Conservation (phyloP, 805 yeast species). For the Teunomyces panamensis region DNA sequence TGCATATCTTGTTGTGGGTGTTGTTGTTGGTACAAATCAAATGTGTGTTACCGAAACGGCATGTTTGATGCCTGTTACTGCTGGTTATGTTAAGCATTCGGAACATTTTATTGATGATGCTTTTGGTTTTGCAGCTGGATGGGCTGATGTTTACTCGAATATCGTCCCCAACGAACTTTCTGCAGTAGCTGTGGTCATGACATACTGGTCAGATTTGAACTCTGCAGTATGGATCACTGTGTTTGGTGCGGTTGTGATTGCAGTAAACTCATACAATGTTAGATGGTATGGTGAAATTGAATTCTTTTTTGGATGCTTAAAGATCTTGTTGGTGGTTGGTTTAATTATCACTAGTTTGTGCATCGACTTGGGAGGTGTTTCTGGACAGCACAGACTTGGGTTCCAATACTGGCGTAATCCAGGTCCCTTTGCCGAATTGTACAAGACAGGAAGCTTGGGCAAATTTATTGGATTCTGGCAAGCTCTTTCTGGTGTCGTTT, state of each 20-base stretch:
- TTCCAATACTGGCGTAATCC: constrained; percentile 39
- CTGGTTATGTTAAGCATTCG: constrained; percentile 34
- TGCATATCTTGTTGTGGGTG: constrained; percentile 48
- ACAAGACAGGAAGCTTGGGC: constrained; percentile 10
- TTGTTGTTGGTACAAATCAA: constrained; percentile 36
- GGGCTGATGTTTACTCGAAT: constrained; percentile 35
- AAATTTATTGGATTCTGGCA: constrained; percentile 28
- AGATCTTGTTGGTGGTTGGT: constrained; percentile 21
- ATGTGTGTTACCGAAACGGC: constrained; percentile 39
- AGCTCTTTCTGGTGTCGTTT: constrained; percentile 38
- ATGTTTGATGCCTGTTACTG: constrained; percentile 36
- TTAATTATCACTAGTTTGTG: constrained; percentile 18
- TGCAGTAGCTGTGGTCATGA: constrained; percentile 46
- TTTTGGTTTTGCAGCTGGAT: constrained; percentile 47
- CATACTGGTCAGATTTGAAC: constrained; percentile 43
- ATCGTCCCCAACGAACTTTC: constrained; percentile 42
- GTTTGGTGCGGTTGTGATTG: constrained; percentile 34
- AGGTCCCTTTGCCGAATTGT: constrained; percentile 33
- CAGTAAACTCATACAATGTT: constrained; percentile 40
- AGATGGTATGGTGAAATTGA: constrained; percentile 29
- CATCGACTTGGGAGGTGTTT: constrained; percentile 25
- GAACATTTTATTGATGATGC: constrained; percentile 43
- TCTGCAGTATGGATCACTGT: constrained; percentile 47
- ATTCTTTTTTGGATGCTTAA: constrained; percentile 23
- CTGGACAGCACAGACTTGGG: constrained; percentile 22